Base-by-base conservation (phyloP, 805 yeast genomes). In the Nakazawaea ambrosiae region DNA sequence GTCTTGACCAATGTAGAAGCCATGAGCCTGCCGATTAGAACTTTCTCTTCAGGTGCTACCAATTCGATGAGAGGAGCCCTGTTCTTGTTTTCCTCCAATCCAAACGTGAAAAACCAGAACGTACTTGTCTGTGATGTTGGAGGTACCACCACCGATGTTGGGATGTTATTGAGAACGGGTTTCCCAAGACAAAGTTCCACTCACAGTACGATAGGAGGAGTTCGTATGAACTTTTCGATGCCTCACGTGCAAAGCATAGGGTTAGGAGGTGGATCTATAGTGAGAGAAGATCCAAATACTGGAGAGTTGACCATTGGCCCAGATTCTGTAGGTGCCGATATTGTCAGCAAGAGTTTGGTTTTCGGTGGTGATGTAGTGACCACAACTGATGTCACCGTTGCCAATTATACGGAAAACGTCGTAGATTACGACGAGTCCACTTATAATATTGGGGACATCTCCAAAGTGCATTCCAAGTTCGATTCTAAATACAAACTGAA, bases 91-190 rank as follows among this genome's bases (percentile, higher is more conserved):
- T 33, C 57, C 34, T 34, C 49, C 19, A 46, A 45, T 12, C 27
- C 37, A n/a, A 38, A 41, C 7, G 38, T 44, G 4, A 32, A 39
- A 5, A 58, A 55, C 11, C 41, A 49, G 26, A 44, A 49, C 27
- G 53, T 59, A 12, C 45, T 66, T 33, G 71, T 69, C n/a, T 61
- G 61, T 25, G 75, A 69, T 47, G 62, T 69, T 27, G 75, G 75
- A 14, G 75, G 75, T 10, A 69, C 75, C 10, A 69, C 75, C 4
- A 53, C 73, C 6, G 75, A 69, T 47, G 69, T 67, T n/a, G 75
- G 75, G 7, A 42, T 66, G 33, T 44, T 69, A 23, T 48, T 69
- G 8, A 62, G 70, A 4, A 47, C 63, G 15, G 75, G 74, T 1
- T 69, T 67, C 48, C 75, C 75, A 5, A 50, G 72, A 20, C 72